phyloP scores from a whole-genome alignment of 2,329 filamentous ascomycete species.

The Neonectria hederae region DNA sequence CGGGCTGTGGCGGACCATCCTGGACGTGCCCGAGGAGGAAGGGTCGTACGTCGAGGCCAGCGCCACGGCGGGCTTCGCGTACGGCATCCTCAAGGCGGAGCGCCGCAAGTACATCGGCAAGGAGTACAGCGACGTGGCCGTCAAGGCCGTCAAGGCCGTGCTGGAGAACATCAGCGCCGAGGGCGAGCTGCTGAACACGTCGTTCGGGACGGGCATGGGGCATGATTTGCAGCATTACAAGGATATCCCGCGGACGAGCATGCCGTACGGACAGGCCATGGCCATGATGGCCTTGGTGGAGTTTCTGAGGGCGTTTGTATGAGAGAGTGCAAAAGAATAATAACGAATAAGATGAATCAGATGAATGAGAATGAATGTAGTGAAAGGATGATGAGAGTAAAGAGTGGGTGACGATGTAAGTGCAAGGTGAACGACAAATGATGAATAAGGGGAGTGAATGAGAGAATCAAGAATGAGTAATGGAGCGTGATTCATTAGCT shows the following conservation, averaged over 20 bases:
- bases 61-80: conserved; percentile 83
- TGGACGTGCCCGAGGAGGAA: conserved; percentile 71
- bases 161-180: conserved; percentile 70
- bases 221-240: conserved; percentile 78
- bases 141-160: conserved; percentile 74
- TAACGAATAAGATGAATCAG: neutral
- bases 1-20: conserved; percentile 79
- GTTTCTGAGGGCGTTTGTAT: conserved; percentile 64
- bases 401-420: neutral
- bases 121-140: conserved; percentile 68
- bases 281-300: conserved; percentile 84
- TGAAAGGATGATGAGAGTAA: neutral
- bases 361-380: neutral
- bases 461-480: neutral
- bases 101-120: conserved; percentile 74
- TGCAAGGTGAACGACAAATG: neutral
- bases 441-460: neutral
- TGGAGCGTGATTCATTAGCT: neutral
- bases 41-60: conserved; percentile 81
- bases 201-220: conserved; percentile 84
- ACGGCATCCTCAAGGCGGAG: conserved; percentile 78
- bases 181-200: conserved; percentile 78
- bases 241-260: conserved; percentile 78
- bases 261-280: conserved; percentile 89
- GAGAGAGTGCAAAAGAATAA: neutral